phyloP scores from a whole-genome alignment of 768 basidiomycete species.

The Kondoa subrosea region DNA sequence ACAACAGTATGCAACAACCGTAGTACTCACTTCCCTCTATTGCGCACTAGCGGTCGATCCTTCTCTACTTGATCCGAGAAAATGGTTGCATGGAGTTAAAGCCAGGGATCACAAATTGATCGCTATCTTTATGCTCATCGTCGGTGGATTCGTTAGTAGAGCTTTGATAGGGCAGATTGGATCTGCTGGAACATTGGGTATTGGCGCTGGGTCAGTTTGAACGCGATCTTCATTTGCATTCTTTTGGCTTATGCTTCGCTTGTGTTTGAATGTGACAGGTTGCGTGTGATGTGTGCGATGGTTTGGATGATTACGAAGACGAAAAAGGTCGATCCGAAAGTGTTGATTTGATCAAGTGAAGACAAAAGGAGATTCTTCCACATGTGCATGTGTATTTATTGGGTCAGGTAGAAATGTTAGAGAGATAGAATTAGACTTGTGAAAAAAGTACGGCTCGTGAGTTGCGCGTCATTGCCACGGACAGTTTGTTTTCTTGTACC shows the following conservation, averaged over 20 bases:
- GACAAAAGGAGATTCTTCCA: not conserved
- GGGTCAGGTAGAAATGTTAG: too few relatives aligned
- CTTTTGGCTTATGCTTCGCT: too few relatives aligned
- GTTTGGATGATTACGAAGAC: too few relatives aligned
- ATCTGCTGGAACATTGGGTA: not conserved
- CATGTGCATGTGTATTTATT: not conserved
- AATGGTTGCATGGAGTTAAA: not conserved
- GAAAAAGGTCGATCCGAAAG: too few relatives aligned
- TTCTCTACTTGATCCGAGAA: not conserved
- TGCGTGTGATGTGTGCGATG: too few relatives aligned
- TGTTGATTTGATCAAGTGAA: not conserved
- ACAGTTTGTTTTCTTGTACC: too few relatives aligned
- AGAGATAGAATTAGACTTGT: too few relatives aligned
- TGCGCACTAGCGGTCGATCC: not conserved
- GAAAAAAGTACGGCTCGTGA: too few relatives aligned
- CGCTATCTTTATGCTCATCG: not conserved
- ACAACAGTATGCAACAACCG: not conserved
- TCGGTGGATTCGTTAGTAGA: not conserved
- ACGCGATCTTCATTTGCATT: too few relatives aligned
- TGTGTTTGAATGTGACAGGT: too few relatives aligned
- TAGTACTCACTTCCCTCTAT: conserved; percentile 6
- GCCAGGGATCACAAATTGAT: not conserved
- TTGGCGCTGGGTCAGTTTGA: not conserved
- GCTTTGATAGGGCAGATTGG: conserved; percentile 4
- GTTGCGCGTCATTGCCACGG: too few relatives aligned